phyloP scores from a whole-genome alignment of 768 basidiomycete species.

The Exidia glandulosa region DNA sequence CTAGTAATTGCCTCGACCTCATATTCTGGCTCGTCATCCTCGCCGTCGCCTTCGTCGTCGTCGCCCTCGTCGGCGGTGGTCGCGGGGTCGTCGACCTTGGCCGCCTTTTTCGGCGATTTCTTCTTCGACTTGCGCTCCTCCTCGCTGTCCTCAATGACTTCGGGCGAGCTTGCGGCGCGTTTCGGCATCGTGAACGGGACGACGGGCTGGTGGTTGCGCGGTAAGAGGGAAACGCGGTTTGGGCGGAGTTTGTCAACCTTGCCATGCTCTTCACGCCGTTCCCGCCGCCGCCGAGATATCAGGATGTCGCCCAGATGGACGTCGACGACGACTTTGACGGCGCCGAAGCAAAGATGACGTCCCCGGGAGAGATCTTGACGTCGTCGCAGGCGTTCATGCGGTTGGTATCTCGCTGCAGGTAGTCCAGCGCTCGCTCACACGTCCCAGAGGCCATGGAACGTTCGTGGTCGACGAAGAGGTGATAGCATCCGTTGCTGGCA shows the following conservation, averaged over 20 bases:
- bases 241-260: too few species aligned
- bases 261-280: neutral
- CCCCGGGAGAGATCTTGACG: conserved; percentile 73
- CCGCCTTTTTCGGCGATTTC: conserved; percentile 12
- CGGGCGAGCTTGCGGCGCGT: neutral
- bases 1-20: conserved; percentile 73
- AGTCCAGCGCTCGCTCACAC: neutral
- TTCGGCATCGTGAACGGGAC: conserved; percentile 4
- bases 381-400: conserved; percentile 85
- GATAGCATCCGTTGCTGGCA: conserved; percentile 84
- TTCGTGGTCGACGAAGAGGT: conserved; percentile 84
- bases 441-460: conserved; percentile 85
- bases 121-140: conserved; percentile 10
- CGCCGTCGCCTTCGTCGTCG: conserved; percentile 4
- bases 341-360: conserved; percentile 46
- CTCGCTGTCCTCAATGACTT: conserved; percentile 7
- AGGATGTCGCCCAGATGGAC: conserved; percentile 33
- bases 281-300: conserved; percentile 17
- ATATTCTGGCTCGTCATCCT: conserved; percentile 45
- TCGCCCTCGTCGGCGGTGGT: conserved; percentile 23
- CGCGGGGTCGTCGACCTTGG: conserved; percentile 14
- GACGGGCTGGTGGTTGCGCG: too few species aligned
- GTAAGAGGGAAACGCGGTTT: too few species aligned
- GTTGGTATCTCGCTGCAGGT: conserved; percentile 27
- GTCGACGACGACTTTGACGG: conserved; percentile 35